Percentiles rank a stretch among this genome's conserved stretches.
Evolutionary conservation across 768 basidiomycete genomes (phyloP).

Genomic region (Pleurotus salmoneostramineus): DNA sequence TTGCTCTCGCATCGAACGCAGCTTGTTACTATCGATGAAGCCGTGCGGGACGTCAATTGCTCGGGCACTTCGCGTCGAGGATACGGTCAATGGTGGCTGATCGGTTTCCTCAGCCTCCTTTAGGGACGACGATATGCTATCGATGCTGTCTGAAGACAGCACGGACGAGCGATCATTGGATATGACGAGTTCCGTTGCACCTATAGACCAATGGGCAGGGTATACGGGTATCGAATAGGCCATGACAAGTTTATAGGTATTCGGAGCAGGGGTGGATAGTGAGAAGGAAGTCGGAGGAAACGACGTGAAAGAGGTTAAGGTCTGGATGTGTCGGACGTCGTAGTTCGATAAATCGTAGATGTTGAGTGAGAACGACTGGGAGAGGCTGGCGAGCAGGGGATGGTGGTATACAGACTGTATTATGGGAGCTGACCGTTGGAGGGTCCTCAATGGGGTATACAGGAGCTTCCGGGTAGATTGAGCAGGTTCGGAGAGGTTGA

Average conservation of each 20-base stretch:
- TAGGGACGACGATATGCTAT: constrained; percentile 10
- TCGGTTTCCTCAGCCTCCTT: constrained; percentile 9
- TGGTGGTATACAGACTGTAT: constrained; percentile 74
- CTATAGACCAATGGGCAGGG: constrained; percentile 77
- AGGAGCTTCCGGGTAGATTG: constrained; percentile 38
- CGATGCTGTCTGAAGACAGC: constrained; percentile 9
- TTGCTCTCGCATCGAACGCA: constrained; percentile 64
- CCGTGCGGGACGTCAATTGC: constrained; percentile 70
- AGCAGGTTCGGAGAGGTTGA: constrained; percentile 42
- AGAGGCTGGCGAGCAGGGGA: constrained; percentile 71
- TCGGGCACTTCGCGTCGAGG: constrained; percentile 58
- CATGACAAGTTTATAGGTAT: constrained; percentile 68
- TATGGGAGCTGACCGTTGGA: constrained; percentile 39
- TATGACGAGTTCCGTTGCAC: constrained; percentile 74
- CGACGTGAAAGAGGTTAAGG: constrained; percentile 72
- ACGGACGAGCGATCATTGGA: constrained; percentile 24
- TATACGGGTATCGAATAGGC: constrained; percentile 77
- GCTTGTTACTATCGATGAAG: constrained; percentile 66
- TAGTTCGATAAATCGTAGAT: constrained; percentile 66
- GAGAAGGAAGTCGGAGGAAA: constrained; percentile 79
- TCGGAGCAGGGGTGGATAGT: constrained; percentile 56
- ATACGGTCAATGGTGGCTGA: constrained; percentile 33
- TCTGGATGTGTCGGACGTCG: constrained; percentile 52
- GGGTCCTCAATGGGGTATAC: constrained; percentile 37
- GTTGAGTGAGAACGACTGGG: constrained; percentile 61